Percentiles rank a stretch among this genome's conserved stretches.
These are phyloP conservation scores for Globisporangium viniferum DNA, from an alignment of 352 stramenopile genomes.

Conservation along the genomic window DNA sequence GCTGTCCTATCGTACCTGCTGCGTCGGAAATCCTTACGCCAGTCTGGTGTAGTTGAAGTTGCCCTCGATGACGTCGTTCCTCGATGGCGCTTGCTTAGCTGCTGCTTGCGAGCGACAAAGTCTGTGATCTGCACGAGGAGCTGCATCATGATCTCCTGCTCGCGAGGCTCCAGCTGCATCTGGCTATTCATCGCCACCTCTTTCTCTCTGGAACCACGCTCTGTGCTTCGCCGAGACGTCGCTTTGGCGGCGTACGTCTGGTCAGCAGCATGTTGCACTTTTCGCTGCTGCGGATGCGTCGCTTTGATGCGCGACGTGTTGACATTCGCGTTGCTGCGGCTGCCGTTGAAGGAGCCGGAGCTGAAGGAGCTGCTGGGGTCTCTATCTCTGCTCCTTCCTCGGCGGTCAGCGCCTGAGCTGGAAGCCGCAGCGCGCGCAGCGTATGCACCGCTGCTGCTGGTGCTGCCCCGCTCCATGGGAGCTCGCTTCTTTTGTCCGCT, in stretches of 20 bases:
- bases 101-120: conserved; percentile 48
- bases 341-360: conserved; percentile 13
- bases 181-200: neutral
- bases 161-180: conserved; percentile 14
- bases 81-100: conserved; percentile 32
- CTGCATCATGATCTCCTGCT: conserved; percentile 35
- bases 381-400: conserved; percentile 1
- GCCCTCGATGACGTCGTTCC: conserved; percentile 19
- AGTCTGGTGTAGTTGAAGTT: conserved; percentile 8
- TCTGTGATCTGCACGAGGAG: conserved; percentile 49
- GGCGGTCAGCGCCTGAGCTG: neutral
- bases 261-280: conserved; percentile 1
- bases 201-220: neutral
- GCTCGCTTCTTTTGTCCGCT: neutral
- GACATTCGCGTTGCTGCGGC: conserved; percentile 19
- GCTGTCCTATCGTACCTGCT: conserved; percentile 3
- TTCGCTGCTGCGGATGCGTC: neutral
- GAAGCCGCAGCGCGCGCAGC: neutral
- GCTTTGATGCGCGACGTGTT: conserved; percentile 15
- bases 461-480: neutral
- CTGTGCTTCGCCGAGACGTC: neutral
- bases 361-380: conserved; percentile 4
- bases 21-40: conserved; percentile 17
- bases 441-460: neutral
- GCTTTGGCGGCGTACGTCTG: neutral